Evolutionary conservation across 495 filamentous ascomycete genomes (phyloP).

Genomic region (Hypomontagnella monticulosa): DNA sequence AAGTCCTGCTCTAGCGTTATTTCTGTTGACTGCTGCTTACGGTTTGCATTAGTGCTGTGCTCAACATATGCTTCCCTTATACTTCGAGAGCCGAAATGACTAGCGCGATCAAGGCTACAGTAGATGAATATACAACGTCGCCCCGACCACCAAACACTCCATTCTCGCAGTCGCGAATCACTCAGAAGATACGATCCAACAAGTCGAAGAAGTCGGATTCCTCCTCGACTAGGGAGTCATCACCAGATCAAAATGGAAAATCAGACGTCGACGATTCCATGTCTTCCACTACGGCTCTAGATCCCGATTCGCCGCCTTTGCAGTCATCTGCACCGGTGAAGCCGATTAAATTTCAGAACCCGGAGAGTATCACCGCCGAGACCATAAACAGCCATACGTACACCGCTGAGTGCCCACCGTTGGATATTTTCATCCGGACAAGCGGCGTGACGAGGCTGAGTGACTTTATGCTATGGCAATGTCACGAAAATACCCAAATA

Average conservation of each 20-base stretch:
- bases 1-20: conserved; percentile 23
- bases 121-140: conserved; percentile 80
- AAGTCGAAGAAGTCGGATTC: conserved; percentile 59
- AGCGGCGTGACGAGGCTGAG: conserved; percentile 91
- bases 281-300: conserved; percentile 60
- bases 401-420: conserved; percentile 82
- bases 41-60: conserved; percentile 65
- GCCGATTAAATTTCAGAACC: conserved; percentile 58
- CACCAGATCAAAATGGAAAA: conserved; percentile 47
- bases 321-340: conserved; percentile 44
- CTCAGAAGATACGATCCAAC: conserved; percentile 77
- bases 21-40: conserved; percentile 20
- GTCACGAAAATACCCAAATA: conserved; percentile 88
- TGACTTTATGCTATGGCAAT: conserved; percentile 99
- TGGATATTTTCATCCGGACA: conserved; percentile 89
- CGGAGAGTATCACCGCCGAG: conserved; percentile 84
- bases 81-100: conserved; percentile 97
- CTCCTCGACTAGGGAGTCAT: conserved; percentile 55
- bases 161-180: conserved; percentile 88
- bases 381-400: conserved; percentile 83
- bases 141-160: conserved; percentile 67
- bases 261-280: conserved; percentile 65
- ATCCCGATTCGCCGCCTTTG: conserved; percentile 57
- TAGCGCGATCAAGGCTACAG: conserved; percentile 85
- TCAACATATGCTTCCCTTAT: conserved; percentile 98